Base-by-base conservation (phyloP, 306 rosid species). In the Lathyrus aphaca region DNA sequence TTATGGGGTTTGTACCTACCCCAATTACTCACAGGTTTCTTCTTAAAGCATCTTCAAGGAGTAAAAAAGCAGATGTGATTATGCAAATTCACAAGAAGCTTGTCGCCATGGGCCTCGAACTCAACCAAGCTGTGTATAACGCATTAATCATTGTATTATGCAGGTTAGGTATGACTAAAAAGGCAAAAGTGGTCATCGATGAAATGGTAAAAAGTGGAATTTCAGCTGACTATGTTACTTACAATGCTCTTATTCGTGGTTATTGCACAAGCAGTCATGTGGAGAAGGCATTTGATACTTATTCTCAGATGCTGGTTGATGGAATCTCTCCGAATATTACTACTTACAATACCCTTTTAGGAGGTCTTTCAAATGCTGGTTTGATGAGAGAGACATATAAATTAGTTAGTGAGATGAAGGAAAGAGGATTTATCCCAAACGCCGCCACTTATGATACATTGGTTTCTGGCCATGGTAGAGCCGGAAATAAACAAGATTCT, bases 111-210 rank as follows among this genome's bases (percentile, higher is more conserved):
- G 96, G 96, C 64, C 89, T 94, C 66, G 68, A 74, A 70, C 91
- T 84, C 7, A 68, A 83, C 84, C 80, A 0, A 67, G 82, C 73
- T 14, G 88, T 86, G 56, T 94, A 85, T 73, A 87, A 87, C 73
- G 81, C 74, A 66, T 92, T 94, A 70, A 88, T 94, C 29, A 72
- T 78, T 56, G 80, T 78, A 54, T 72, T 94, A 17, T 88, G 99
- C 85, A 84, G 86, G 74, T 69, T 87, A 42, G 97, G 97, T 68
- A 94, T 94, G 96, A 91, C 96, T 15, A 80, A 13, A 62, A 88
- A 74, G 79, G 99, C 97, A 50, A 80, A 90, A 73, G 66, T 66
- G 27, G 95, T 90, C 37, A 74, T 87, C 68, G 59, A 64, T 44
- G 95, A 85, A 69, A 91, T 94, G 97, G 74, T 16, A 40, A 45